A percentile compares a stretch with the other conserved stretches of the same genome.
Evolutionary conservation across 306 rosid genomes (phyloP).

Genomic region (Senna siamea): DNA sequence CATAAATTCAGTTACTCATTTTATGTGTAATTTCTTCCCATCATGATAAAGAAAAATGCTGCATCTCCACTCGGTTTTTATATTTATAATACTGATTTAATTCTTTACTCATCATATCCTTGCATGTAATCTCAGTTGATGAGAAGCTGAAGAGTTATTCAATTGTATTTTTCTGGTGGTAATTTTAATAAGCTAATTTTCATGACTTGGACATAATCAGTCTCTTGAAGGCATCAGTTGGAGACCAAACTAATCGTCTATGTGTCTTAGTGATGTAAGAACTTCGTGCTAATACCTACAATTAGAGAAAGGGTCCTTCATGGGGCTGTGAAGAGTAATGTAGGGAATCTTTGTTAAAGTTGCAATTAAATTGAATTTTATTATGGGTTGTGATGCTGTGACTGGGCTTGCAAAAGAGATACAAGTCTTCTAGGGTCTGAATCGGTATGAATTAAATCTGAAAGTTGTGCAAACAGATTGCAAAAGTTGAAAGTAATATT

Average conservation of each 20-base stretch:
- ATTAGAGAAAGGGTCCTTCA: constrained; percentile 24
- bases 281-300: constrained; percentile 13
- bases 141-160: constrained; percentile 29
- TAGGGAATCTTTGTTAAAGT: constrained; percentile 18
- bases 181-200: constrained; percentile 15
- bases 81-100: constrained; percentile 12
- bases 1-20: constrained; percentile 34
- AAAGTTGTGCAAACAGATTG: constrained; percentile 33
- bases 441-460: constrained; percentile 9
- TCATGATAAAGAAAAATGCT: constrained; percentile 22
- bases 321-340: constrained; percentile 23
- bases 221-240: constrained; percentile 1
- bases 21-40: constrained; percentile 25
- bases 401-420: constrained; percentile 4
- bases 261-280: constrained; percentile 2
- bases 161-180: constrained; percentile 27
- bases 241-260: constrained; percentile 9
- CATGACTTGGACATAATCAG: constrained; percentile 1
- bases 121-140: constrained; percentile 26
- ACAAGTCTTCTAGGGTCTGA: neutral
- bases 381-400: constrained; percentile 22
- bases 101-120: constrained; percentile 26
- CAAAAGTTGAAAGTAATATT: constrained; percentile 18
- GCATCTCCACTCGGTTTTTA: constrained; percentile 11
- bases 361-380: constrained; percentile 27